Percentiles rank a stretch among this genome's conserved stretches.
These are phyloP conservation scores for Tylopilus cervinicoccineus DNA, from an alignment of 768 basidiomycete genomes.

Conservation along the genomic window DNA sequence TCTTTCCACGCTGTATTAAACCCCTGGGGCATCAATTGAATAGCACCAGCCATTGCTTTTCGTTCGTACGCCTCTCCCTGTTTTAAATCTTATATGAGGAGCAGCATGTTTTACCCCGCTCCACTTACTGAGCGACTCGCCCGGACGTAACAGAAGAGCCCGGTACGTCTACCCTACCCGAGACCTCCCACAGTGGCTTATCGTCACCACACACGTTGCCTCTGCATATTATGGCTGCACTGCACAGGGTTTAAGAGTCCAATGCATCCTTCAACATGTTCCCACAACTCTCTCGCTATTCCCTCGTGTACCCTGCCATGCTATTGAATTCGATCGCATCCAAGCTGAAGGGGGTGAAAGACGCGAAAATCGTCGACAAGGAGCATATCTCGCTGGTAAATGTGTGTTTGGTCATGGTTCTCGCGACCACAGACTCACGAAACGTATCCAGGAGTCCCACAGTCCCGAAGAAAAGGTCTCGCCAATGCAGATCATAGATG, in stretches of 20 bases:
- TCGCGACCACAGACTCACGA: not conserved
- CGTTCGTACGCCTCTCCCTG: too few relatives aligned
- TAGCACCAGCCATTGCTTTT: too few relatives aligned
- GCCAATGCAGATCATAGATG: slow-evolving; percentile 16
- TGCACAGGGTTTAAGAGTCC: not conserved
- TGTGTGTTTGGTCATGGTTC: not conserved
- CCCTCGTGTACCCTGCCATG: slow-evolving; percentile 12
- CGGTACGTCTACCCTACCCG: not conserved
- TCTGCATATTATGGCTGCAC: not conserved
- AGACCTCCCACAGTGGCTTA: not conserved
- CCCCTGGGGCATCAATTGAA: too few relatives aligned
- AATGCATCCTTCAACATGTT: not conserved
- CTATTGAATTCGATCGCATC: not conserved
- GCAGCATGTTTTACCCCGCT: not conserved
- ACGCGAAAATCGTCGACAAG: not conserved
- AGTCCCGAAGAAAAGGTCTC: slow-evolving; percentile 3
- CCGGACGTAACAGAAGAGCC: not conserved
- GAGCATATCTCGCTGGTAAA: slow-evolving; percentile 2
- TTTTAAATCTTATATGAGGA: not conserved
- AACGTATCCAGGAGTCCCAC: not conserved
- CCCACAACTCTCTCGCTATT: slow-evolving; percentile 4
- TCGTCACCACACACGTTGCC: not conserved
- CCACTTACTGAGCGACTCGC: not conserved
- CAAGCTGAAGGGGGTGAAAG: not conserved
- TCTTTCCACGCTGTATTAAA: too few relatives aligned